These are phyloP conservation scores for Picochlorum sp. DNA, from an alignment of 139 green algal species.

Conservation along the genomic window DNA sequence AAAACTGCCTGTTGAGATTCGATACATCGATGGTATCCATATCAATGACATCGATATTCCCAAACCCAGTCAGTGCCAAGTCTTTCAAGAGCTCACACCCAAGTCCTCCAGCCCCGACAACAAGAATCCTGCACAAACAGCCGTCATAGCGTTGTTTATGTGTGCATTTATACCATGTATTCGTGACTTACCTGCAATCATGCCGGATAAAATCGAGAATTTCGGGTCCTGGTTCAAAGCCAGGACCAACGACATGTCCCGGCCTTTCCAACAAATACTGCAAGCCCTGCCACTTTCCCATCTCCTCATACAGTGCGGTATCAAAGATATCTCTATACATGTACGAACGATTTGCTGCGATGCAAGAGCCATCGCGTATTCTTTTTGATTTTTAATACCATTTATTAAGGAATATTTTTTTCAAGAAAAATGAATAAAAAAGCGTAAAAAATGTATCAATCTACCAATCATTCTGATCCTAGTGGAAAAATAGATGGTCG, in stretches of 20 bases:
- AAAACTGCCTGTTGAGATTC: slow-evolving; percentile 98
- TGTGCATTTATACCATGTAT: too few relatives aligned
- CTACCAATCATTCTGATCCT: too few relatives aligned
- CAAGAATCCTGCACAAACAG: slow-evolving; percentile 50
- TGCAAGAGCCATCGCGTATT: too few relatives aligned
- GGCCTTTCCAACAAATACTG: slow-evolving; percentile 63
- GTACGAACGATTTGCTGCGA: too few relatives aligned
- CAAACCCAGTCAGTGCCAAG: slow-evolving; percentile 89
- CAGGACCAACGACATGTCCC: slow-evolving; percentile 72
- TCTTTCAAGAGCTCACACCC: slow-evolving; percentile 99
- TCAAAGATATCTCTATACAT: too few relatives aligned
- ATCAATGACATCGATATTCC: slow-evolving; percentile 98
- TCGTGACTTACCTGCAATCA: slow-evolving; percentile 26
- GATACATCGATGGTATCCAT: slow-evolving; percentile 99
- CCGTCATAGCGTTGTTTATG: too few relatives aligned
- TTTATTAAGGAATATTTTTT: too few relatives aligned
- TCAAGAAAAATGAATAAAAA: too few relatives aligned
- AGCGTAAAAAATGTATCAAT: too few relatives aligned
- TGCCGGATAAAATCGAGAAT: slow-evolving; percentile 59
- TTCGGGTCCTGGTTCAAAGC: slow-evolving; percentile 70
- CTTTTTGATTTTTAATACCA: too few relatives aligned
- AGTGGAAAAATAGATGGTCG: neutral
- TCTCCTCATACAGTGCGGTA: too few relatives aligned
- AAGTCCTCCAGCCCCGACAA: slow-evolving; percentile 92
- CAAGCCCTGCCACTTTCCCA: slow-evolving; percentile 52